Percentiles rank a stretch among this genome's conserved stretches.
These are phyloP conservation scores for Malus asiatica DNA, from an alignment of 306 rosid genomes.

Conservation along the genomic window DNA sequence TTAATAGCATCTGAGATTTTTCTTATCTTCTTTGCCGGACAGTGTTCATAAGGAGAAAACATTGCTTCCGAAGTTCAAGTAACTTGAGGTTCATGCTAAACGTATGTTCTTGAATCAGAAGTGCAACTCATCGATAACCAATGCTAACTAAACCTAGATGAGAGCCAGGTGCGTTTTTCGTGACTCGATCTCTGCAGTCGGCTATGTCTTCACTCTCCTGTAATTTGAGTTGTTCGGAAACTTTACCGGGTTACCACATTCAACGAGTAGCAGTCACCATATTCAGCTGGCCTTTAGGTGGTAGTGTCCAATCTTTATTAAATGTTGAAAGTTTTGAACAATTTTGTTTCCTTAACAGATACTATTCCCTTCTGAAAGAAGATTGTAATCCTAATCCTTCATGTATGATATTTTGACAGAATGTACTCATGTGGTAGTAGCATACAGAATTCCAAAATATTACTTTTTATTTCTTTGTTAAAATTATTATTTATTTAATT, in stretches of 20 bases:
- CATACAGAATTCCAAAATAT: not conserved
- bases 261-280: not conserved
- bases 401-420: not conserved
- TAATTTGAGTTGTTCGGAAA: constrained; percentile 3
- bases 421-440: not conserved
- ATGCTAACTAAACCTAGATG: not conserved
- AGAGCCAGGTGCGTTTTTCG: not conserved
- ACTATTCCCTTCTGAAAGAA: not conserved
- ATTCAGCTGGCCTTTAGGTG: not conserved
- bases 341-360: not conserved
- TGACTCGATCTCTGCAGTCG: not conserved
- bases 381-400: not conserved
- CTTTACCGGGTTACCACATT: not conserved
- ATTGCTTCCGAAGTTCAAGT: not conserved
- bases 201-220: not conserved
- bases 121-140: not conserved
- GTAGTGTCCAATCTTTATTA: not conserved
- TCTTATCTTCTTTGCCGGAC: not conserved
- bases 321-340: too few relatives aligned
- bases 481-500: too few relatives aligned
- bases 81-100: not conserved
- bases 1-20: not conserved
- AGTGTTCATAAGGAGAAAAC: not conserved
- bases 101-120: not conserved
- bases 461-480: not conserved